Conservation (phyloP, 2,329 filamentous ascomycete species). For the Cladophialophora psammophila region DNA sequence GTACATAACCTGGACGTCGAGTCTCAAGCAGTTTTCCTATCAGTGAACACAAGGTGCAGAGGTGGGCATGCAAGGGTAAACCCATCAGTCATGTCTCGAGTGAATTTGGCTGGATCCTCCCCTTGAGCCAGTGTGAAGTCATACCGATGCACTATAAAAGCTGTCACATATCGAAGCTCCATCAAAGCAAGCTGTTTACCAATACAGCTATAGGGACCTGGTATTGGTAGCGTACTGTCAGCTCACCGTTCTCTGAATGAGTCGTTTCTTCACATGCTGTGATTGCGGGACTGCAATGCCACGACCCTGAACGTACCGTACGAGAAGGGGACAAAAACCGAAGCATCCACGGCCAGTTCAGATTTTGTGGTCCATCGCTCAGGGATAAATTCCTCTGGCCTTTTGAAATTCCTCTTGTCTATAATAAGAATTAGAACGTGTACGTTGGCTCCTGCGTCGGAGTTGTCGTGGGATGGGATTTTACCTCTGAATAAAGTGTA, state of each 20-base stretch:
- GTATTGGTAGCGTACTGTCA: constrained; percentile 12
- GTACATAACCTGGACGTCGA: neutral
- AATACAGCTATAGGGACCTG: constrained; percentile 42
- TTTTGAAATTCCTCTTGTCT: constrained; percentile 46
- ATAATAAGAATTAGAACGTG: neutral
- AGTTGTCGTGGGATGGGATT: neutral
- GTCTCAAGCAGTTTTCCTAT: neutral
- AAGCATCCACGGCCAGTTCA: constrained; percentile 44
- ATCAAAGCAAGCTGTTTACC: constrained; percentile 43
- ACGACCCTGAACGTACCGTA: constrained; percentile 46
- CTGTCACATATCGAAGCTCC: constrained; percentile 38
- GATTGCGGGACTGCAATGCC: neutral
- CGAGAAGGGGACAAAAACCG: constrained; percentile 47
- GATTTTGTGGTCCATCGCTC: constrained; percentile 49
- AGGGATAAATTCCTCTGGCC: constrained; percentile 46
- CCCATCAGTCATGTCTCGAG: neutral
- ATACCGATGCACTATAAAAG: constrained; percentile 14
- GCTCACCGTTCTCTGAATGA: neutral
- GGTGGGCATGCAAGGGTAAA: constrained; percentile 5
- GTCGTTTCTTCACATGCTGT: neutral
- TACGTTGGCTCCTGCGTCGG: neutral
- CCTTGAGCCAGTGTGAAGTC: neutral
- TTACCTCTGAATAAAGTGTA: constrained; percentile 11
- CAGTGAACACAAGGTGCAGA: neutral
- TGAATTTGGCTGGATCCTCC: constrained; percentile 8